Base-by-base conservation (phyloP, 2,329 filamentous ascomycete species). In the Fusarium udum region DNA sequence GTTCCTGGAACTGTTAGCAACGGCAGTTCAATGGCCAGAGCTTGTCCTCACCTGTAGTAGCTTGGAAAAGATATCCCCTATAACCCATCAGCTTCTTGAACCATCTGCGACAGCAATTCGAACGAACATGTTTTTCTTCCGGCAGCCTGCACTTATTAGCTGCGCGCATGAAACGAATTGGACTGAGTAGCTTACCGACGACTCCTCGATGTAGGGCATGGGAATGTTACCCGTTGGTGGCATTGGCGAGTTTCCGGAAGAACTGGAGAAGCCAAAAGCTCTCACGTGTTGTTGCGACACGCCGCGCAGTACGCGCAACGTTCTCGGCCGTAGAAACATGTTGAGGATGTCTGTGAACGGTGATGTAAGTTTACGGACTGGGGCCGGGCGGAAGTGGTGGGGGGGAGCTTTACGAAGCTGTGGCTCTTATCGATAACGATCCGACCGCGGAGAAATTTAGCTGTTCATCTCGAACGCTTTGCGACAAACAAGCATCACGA, bases 1-100 rank as follows among this genome's bases (percentile, higher is more conserved):
- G 93, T 87, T 98, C 95, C 91, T 94, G 39, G 4, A 12, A 8
- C 12, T 36, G 62, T 79, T 49, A 78, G 71, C 53, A 58, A 57
- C 39, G 57, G 16, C 9, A 26, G 15, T 49, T 58, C 22, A 52
- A 40, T 7, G 24, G 37, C 5, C 1, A 32, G 15, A 32, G 22
- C 22, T 31, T 49, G 14, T 16, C 20, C 82, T 61, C 84, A 93
- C 92, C 85, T 94, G 92, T 24, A 95, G 84, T 11, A 95, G 85
- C 79, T 94, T 92, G 26, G 92, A 95, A 83, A 95, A 95, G 75
- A 95, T 94, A 80, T 95, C 93, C 83, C 93, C 93, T 93, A 80
- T 69, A 62, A 31, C 48, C n/a, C 26, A 61, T 76, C 73, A 72
- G 78, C 67, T 51, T 68, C 3, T 53, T 61, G 32, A 65, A 58